These are phyloP conservation scores for Amphichorda felina DNA, from an alignment of 2,329 filamentous ascomycete genomes.

Conservation along the genomic window DNA sequence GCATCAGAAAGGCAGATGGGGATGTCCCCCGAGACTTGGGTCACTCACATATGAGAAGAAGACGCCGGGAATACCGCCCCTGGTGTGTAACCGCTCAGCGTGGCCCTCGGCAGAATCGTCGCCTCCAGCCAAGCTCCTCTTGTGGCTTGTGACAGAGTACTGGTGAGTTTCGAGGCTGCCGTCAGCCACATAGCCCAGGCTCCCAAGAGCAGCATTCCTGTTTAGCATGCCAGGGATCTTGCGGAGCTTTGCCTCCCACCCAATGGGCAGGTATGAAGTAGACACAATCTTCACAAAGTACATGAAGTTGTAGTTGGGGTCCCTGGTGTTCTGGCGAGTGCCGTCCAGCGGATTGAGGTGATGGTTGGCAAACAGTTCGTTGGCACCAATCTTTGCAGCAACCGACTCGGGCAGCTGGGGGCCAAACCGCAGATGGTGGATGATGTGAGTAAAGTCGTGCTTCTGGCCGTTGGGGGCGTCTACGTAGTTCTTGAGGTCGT, in stretches of 20 bases:
- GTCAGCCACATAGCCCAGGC: constrained; percentile 51
- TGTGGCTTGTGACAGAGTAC: constrained; percentile 95
- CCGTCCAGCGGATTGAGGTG: constrained; percentile 86
- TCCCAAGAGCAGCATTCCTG: constrained; percentile 52
- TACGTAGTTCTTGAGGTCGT: constrained; percentile 94
- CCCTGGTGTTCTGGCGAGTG: constrained; percentile 62
- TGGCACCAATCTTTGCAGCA: constrained; percentile 41
- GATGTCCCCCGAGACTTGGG: too few relatives aligned
- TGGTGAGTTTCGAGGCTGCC: constrained; percentile 96
- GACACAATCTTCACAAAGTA: constrained; percentile 99
- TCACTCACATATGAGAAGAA: constrained; percentile 95
- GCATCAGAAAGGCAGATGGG: neutral
- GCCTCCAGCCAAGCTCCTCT: constrained; percentile 74
- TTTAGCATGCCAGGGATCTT: constrained; percentile 24
- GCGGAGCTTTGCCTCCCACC: constrained; percentile 78
- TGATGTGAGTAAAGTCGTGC: constrained; percentile 81
- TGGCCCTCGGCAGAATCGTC: constrained; percentile 80
- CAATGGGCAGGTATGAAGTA: constrained; percentile 86
- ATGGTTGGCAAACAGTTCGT: constrained; percentile 68
- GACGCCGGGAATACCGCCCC: constrained; percentile 88
- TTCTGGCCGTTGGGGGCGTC: constrained; percentile 53
- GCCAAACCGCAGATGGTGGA: constrained; percentile 86
- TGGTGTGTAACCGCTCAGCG: constrained; percentile 79
- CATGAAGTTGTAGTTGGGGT: constrained; percentile 91
- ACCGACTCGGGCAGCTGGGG: constrained; percentile 74